Percentiles rank a stretch among this genome's conserved stretches.
Evolutionary conservation across 805 yeast species (phyloP).

Genomic region (Pichia eremophila): DNA sequence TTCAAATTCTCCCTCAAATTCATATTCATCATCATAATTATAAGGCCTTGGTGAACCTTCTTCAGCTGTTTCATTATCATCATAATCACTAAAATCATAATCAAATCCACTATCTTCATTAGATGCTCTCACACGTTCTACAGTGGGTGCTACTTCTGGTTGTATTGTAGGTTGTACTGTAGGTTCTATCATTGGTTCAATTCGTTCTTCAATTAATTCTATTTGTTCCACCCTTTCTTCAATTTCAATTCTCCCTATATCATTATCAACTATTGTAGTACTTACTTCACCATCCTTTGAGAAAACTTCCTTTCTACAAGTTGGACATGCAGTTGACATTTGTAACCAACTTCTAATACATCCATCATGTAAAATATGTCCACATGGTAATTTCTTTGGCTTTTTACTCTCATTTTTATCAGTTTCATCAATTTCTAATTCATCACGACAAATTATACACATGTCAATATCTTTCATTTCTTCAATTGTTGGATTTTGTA

Average conservation of each 20-base stretch:
- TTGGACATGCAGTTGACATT: slow-evolving; percentile 87
- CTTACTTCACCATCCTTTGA: not conserved
- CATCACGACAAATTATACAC: slow-evolving; percentile 90
- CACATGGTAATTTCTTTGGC: slow-evolving; percentile 76
- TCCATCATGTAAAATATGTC: slow-evolving; percentile 81
- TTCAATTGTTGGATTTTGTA: slow-evolving; percentile 51
- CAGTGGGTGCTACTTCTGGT: not conserved
- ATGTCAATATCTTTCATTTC: slow-evolving; percentile 57
- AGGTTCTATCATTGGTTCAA: not conserved
- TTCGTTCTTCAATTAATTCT: not conserved
- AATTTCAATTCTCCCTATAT: too few species aligned
- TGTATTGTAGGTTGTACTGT: too few species aligned
- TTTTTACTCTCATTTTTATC: slow-evolving; percentile 28
- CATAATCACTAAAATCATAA: not conserved
- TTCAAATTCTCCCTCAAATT: not conserved
- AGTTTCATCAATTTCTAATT: slow-evolving; percentile 45
- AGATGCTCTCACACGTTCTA: too few species aligned
- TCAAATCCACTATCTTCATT: not conserved
- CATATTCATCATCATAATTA: not conserved
- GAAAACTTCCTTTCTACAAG: slow-evolving; percentile 70
- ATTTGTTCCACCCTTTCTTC: not conserved
- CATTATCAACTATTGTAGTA: too few species aligned
- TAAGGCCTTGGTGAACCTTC: not conserved
- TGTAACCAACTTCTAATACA: slow-evolving; percentile 91
- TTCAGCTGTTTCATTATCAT: too few species aligned